phyloP scores from a whole-genome alignment of 2,329 filamentous ascomycete genomes.

The Trichoderma breve region DNA sequence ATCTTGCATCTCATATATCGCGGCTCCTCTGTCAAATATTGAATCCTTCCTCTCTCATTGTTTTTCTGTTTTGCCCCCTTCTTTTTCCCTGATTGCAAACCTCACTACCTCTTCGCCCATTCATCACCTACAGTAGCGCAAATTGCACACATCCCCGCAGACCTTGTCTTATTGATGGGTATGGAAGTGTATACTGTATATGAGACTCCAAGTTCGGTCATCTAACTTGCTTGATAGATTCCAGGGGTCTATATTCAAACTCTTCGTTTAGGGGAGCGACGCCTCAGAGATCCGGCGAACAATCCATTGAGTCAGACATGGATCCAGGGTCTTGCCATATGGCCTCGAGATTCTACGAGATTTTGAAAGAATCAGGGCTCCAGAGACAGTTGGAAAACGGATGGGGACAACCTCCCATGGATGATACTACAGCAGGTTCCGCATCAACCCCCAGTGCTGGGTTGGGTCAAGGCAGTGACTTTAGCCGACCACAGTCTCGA shows the following conservation, averaged over 20 bases:
- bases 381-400: constrained; percentile 11
- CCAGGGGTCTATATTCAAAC: background rate
- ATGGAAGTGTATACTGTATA: background rate
- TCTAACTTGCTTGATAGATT: constrained; percentile 11
- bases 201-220: background rate
- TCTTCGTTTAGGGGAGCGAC: background rate
- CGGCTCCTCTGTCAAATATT: background rate
- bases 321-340: constrained; percentile 13
- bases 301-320: background rate
- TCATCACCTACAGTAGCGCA: background rate
- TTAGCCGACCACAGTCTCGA: background rate
- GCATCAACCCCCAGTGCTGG: background rate
- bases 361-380: constrained; percentile 18
- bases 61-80: background rate
- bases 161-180: background rate
- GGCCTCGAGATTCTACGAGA: constrained; percentile 18
- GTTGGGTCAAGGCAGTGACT: background rate
- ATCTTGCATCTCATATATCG: background rate
- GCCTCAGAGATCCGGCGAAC: background rate
- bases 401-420: constrained; percentile 3
- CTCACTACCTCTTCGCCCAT: background rate
- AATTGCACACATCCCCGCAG: background rate
- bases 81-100: background rate
- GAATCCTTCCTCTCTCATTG: background rate
- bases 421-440: background rate